Percentiles rank a stretch among this genome's conserved stretches.
phyloP scores from a whole-genome alignment of 257 asterid species.

The Ligustrum vulgare region DNA sequence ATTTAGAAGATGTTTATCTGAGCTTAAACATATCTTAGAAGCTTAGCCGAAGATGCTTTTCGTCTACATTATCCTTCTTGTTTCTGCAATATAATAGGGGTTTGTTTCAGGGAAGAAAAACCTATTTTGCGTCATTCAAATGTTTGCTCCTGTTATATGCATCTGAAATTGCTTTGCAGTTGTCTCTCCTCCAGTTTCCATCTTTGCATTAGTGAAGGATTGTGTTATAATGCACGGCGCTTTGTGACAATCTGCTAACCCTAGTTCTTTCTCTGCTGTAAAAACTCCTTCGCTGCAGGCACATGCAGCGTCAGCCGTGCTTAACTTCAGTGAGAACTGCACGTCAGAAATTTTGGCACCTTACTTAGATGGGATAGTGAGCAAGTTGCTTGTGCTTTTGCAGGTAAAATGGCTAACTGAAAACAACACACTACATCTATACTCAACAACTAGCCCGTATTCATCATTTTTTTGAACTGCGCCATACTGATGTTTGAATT shows the following conservation, averaged over 20 bases:
- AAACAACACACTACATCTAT: background rate
- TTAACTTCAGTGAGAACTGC: slow-evolving; percentile 91
- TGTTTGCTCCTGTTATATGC: background rate
- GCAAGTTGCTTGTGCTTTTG: slow-evolving; percentile 73
- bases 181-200: background rate
- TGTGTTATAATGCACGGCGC: background rate
- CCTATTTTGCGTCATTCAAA: background rate
- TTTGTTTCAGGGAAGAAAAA: background rate
- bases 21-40: background rate
- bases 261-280: background rate
- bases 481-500: slow-evolving; percentile 23
- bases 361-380: slow-evolving; percentile 80
- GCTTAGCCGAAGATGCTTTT: background rate
- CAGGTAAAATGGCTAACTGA: slow-evolving; percentile 47
- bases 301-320: slow-evolving; percentile 95
- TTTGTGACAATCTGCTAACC: background rate
- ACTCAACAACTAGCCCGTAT: background rate
- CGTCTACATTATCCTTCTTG: background rate
- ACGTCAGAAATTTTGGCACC: slow-evolving; percentile 85
- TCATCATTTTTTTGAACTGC: slow-evolving; percentile 6
- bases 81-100: background rate
- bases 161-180: background rate
- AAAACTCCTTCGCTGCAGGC: slow-evolving; percentile 54
- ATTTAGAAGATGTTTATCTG: background rate
- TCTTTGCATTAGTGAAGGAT: background rate